Base-by-base conservation (phyloP, 1,284 basidiomycete genomes). In the Crocinoboletus sp. region DNA sequence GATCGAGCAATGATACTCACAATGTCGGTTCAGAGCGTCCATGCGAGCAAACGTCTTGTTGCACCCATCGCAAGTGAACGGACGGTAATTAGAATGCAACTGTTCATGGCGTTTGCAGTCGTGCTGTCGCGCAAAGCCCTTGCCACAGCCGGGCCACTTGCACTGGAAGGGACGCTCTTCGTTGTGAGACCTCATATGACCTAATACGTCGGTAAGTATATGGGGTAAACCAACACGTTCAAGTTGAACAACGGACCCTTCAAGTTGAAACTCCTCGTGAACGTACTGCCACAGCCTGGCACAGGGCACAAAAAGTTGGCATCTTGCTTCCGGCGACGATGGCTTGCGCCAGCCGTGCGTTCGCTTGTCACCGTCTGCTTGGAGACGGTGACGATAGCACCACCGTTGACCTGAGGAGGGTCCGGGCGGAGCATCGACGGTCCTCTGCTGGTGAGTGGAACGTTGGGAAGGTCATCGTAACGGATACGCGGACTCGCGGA, bases 31-130 rank as follows among this genome's bases (percentile, higher is more conserved):
- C 33, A 89, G 71, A 39, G 85, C 87, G 60, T 89, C 84, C 77
- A 88, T 83, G 49, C 86, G 67, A 40, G 83, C 84, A 66, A 89
- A 89, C 49, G 77, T 82, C 69, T 86, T 86, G 55, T 74, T 72
- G 60, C 87, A 89, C 32, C 85, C 86, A 5, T 86, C 82, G 55
- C 86, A 89, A 10, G 75, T 81, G 60, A 85, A 87, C 41, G 84
- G 84, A 23, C 84, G 70, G 55, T 82, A 82, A 54, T 86, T 87
- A 38, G 82, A 77, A 59, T 90, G 88, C 33, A 89, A 69, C 52
- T 86, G 80, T 59, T 90, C 85, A 54, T 91, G 88, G 3, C 87
- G 74, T 60, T 88, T 90, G 66, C 85, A 89, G 59, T 90, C 88
- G 55, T 90, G 86, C 62, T 89, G 85, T 45, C 86, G 65, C n/a